Percentiles rank a stretch among this genome's conserved stretches.
Conservation (phyloP, 345 rosid species). For the Hibiscus trionum region DNA sequence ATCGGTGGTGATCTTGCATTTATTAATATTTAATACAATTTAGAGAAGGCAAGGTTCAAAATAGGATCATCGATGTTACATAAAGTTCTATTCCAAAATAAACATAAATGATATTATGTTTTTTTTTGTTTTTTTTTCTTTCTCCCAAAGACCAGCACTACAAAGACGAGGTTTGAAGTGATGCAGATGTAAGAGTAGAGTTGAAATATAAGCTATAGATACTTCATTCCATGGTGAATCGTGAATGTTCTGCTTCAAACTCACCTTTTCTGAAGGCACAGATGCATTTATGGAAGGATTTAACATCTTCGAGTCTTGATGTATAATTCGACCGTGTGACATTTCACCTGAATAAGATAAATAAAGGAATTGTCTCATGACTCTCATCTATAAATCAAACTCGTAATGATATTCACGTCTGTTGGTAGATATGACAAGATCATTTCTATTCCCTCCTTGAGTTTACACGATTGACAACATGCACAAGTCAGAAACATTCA, state of each 20-base stretch:
- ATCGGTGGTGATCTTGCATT: neutral
- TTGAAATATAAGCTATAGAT: neutral
- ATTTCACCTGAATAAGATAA: conserved; percentile 17
- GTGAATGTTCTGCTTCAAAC: conserved; percentile 13
- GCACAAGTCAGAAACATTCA: neutral
- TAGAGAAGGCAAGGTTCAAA: neutral
- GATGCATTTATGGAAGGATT: conserved; percentile 13
- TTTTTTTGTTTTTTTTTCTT: neutral
- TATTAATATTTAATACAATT: neutral
- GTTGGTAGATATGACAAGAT: neutral
- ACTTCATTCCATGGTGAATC: conserved; percentile 26
- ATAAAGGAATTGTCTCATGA: neutral
- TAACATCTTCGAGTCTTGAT: neutral
- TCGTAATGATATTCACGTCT: neutral
- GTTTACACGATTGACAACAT: neutral
- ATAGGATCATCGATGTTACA: neutral
- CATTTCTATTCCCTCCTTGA: neutral
- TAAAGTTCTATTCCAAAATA: neutral
- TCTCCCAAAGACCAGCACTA: neutral
- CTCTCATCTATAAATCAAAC: neutral
- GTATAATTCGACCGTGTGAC: conserved; percentile 3
- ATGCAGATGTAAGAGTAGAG: neutral
- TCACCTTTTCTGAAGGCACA: conserved; percentile 19
- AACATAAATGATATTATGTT: neutral
- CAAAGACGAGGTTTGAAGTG: neutral